Conservation (phyloP, 1,284 basidiomycete species). For the Tilletia indica region DNA sequence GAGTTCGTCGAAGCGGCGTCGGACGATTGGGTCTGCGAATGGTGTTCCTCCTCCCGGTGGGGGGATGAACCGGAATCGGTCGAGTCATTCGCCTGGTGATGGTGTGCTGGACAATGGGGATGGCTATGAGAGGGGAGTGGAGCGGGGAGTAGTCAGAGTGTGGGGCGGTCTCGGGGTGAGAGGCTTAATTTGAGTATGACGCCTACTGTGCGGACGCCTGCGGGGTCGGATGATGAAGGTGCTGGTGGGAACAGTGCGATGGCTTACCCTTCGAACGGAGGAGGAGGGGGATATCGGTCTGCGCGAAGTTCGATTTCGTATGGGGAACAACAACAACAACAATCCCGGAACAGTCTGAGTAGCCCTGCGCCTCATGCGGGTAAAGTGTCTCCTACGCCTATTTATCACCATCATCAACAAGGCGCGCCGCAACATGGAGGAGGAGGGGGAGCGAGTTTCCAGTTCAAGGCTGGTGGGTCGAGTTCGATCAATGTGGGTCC, state of each 20-base stretch:
- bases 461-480: background rate
- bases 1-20: constrained; percentile 18
- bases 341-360: background rate
- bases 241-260: background rate
- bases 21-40: constrained; percentile 9
- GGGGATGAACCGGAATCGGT: background rate
- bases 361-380: background rate
- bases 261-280: background rate
- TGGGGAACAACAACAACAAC: background rate
- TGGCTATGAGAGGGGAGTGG: constrained; percentile 1
- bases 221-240: constrained; percentile 10
- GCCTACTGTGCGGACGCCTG: constrained; percentile 10
- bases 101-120: background rate
- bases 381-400: background rate
- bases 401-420: background rate
- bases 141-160: constrained; percentile 1
- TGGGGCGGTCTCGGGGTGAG: background rate
- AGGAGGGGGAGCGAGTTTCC: background rate
- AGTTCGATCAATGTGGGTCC: background rate
- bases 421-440: background rate
- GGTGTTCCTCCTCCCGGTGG: background rate
- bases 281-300: background rate
- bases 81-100: constrained; percentile 15
- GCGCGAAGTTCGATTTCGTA: background rate
- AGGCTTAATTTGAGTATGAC: constrained; percentile 10